phyloP scores from a whole-genome alignment of 768 basidiomycete genomes.

The Inosperma sp. region DNA sequence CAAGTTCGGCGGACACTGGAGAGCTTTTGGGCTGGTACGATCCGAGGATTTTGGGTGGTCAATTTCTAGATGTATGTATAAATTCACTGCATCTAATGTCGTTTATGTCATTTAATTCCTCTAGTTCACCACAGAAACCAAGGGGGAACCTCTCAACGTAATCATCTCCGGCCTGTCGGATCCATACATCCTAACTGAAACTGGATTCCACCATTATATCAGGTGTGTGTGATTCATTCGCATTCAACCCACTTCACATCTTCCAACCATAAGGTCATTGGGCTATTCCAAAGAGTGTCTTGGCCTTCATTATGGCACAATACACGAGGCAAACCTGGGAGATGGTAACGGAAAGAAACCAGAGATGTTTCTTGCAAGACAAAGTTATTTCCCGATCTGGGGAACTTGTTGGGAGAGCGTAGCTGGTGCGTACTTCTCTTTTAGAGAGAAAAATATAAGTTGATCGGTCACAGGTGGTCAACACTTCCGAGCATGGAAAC shows the following conservation, averaged over 20 bases:
- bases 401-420: conserved; percentile 90
- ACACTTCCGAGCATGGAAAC: conserved; percentile 83
- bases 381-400: conserved; percentile 71
- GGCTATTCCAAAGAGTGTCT: conserved; percentile 82
- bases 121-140: conserved; percentile 59
- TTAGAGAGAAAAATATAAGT: background rate
- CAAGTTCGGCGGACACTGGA: conserved; percentile 1
- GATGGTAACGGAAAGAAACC: conserved; percentile 70
- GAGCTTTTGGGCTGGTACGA: conserved; percentile 46
- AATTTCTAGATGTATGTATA: conserved; percentile 64
- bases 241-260: background rate
- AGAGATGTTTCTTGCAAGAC: conserved; percentile 71
- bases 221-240: conserved; percentile 40
- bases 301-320: conserved; percentile 68
- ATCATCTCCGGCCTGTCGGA: conserved; percentile 78
- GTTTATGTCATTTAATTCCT: conserved; percentile 1
- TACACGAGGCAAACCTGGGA: conserved; percentile 78
- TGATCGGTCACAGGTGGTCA: conserved; percentile 56
- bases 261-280: conserved; percentile 48
- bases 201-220: conserved; percentile 64
- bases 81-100: background rate
- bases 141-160: conserved; percentile 81
- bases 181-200: conserved; percentile 71
- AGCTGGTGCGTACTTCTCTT: conserved; percentile 39
- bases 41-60: conserved; percentile 69